These are phyloP conservation scores for Kalanchoe fedtschenkoi DNA, from an alignment of 164 flowering plant species.

Conservation along the genomic window DNA sequence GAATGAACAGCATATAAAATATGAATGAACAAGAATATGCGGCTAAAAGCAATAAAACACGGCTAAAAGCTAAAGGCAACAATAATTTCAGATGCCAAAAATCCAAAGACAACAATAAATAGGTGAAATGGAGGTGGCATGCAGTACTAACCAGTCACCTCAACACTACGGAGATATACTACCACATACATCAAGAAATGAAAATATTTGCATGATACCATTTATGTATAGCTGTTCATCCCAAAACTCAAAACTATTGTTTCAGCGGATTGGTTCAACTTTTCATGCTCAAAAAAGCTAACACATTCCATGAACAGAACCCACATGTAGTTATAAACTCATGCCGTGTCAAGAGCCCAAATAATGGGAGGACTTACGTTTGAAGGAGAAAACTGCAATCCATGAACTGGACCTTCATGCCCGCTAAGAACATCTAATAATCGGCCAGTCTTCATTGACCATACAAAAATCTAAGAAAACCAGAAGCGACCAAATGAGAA, in stretches of 20 bases:
- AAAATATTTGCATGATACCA: too few species aligned
- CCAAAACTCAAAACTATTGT: too few species aligned
- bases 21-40: not conserved
- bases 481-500: not conserved
- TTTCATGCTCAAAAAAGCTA: not conserved
- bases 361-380: slow-evolving; percentile 40
- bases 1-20: slow-evolving; percentile 8
- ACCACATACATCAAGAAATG: too few species aligned
- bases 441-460: slow-evolving; percentile 99
- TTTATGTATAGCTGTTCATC: too few species aligned
- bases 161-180: not conserved
- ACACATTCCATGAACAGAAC: too few species aligned
- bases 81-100: not conserved
- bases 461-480: slow-evolving; percentile 64
- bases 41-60: not conserved
- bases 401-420: slow-evolving; percentile 98
- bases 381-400: slow-evolving; percentile 85
- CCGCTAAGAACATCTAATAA: slow-evolving; percentile 87
- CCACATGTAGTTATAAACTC: not conserved
- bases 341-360: not conserved
- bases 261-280: too few species aligned
- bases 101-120: not conserved
- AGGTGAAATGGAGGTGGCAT: not conserved
- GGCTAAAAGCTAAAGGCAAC: not conserved
- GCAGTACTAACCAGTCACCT: not conserved